Evolutionary conservation across 352 stramenopile genomes (phyloP).

Genomic region (Phytophthora citricola): DNA sequence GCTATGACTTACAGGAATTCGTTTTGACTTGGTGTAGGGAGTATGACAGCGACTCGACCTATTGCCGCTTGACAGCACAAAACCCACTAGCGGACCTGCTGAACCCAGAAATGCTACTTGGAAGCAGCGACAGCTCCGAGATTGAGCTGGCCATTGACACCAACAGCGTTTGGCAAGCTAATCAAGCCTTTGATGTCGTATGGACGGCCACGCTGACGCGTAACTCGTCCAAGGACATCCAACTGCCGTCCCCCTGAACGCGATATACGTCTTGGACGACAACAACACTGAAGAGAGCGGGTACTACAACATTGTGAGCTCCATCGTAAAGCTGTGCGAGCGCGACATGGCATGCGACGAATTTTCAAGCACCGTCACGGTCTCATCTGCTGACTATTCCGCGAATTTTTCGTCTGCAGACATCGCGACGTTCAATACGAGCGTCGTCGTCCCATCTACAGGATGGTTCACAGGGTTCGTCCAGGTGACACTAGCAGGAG

Average conservation of each 20-base stretch:
- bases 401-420: constrained; percentile 44
- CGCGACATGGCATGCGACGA: constrained; percentile 47
- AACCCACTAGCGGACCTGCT: constrained; percentile 41
- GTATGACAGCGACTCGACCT: constrained; percentile 47
- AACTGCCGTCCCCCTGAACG: constrained; percentile 50
- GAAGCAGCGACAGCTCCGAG: constrained; percentile 54
- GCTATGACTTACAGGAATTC: constrained; percentile 4
- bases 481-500: constrained; percentile 51
- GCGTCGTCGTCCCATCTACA: constrained; percentile 38
- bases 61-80: constrained; percentile 55
- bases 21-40: constrained; percentile 21
- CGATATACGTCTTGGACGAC: constrained; percentile 25
- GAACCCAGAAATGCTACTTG: constrained; percentile 29
- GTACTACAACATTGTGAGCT: constrained; percentile 58
- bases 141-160: constrained; percentile 42
- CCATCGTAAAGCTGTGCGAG: constrained; percentile 56
- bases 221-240: constrained; percentile 45
- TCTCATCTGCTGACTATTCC: constrained; percentile 31
- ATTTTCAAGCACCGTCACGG: constrained; percentile 39
- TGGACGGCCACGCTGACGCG: constrained; percentile 49
- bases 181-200: constrained; percentile 24
- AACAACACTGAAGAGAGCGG: constrained; percentile 19
- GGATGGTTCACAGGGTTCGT: constrained; percentile 50
- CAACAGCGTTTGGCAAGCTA: constrained; percentile 38
- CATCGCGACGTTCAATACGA: constrained; percentile 42